Base-by-base conservation (phyloP, 164 flowering plant species). In the Tetrastigma voinierianum region DNA sequence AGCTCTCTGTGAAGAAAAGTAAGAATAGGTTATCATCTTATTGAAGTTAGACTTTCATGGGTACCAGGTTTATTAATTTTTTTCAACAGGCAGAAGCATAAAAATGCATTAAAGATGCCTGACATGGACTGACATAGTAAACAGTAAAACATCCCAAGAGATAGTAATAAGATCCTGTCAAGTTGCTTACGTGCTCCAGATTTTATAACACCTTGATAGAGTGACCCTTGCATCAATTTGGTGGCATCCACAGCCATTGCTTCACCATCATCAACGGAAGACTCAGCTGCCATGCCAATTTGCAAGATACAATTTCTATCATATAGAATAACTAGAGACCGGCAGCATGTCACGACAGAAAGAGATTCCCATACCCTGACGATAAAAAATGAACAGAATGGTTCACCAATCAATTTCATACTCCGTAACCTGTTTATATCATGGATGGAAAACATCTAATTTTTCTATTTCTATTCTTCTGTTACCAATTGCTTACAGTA, bases 291-390 rank as follows among this genome's bases (percentile, higher is more conserved):
- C 72, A 81, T 59, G 43, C 99, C 99, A 70, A 83, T 77, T 80
- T 95, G 97, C 64, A 92, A 77, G 61, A 92, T 74, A 70, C 96
- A 88, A 51, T 4, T 58, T 44, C 78, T 60, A 46, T 83, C 80
- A 69, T 92, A 86, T 51, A 89, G 83, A 62, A 95, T 66, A 71
- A 95, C 86, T 20, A 92, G 67, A 59, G 97, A 95, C 63, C 85
- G 77, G 77, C 97, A 89, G 83, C 99, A 95, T 51, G 97, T 95
- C 54, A 62, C 91, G 23, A 57, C 74, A 45, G 84, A 84, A 52
- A 92, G 76, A 70, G 97, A 84, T 55, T 90, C 89, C 99, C 97
- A 95, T 13, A 78, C 74, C 98, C 96, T 95, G 81, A 53, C 52
- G 72, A 70, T 56, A 57, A 23, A 32, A 54, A 68, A 15, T 9